phyloP scores from a whole-genome alignment of 805 yeast species.

The Trichomonascus vanleenenianus region DNA sequence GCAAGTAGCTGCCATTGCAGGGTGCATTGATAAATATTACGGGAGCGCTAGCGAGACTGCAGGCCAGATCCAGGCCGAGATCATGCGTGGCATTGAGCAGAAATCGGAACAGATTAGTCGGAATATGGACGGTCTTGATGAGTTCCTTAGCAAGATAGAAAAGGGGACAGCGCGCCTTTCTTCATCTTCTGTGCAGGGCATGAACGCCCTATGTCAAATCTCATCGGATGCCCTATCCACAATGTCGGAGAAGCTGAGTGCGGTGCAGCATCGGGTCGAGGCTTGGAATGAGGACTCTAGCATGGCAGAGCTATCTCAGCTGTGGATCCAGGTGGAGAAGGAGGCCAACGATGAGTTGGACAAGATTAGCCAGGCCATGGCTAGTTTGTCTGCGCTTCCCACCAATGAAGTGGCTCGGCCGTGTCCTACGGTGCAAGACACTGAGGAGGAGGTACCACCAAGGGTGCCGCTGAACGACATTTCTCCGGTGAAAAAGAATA shows the following conservation, averaged over 20 bases:
- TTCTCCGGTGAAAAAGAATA: not conserved
- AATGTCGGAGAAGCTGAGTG: too few relatives aligned
- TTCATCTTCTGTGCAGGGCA: not conserved
- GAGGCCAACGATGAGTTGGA: not conserved
- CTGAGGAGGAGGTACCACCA: not conserved
- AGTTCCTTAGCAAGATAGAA: not conserved
- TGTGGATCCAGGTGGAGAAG: slow-evolving; percentile 1
- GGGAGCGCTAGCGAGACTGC: too few relatives aligned
- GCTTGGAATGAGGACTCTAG: not conserved
- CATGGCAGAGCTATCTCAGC: not conserved
- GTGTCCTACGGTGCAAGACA: not conserved
- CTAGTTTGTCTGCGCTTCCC: not conserved
- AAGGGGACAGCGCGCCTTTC: not conserved
- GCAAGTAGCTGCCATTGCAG: too few relatives aligned
- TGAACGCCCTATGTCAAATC: too few relatives aligned
- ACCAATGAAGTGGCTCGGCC: not conserved
- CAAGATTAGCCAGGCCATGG: not conserved
- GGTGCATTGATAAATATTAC: too few relatives aligned
- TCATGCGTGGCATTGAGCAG: not conserved
- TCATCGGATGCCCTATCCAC: too few relatives aligned
- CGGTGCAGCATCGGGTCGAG: not conserved
- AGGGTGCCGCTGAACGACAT: slow-evolving; percentile 5
- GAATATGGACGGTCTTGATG: not conserved
- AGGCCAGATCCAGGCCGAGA: too few relatives aligned
- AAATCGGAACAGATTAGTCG: not conserved